Conservation (phyloP, 495 filamentous ascomycete species). For the Elasticomyces elasticus region DNA sequence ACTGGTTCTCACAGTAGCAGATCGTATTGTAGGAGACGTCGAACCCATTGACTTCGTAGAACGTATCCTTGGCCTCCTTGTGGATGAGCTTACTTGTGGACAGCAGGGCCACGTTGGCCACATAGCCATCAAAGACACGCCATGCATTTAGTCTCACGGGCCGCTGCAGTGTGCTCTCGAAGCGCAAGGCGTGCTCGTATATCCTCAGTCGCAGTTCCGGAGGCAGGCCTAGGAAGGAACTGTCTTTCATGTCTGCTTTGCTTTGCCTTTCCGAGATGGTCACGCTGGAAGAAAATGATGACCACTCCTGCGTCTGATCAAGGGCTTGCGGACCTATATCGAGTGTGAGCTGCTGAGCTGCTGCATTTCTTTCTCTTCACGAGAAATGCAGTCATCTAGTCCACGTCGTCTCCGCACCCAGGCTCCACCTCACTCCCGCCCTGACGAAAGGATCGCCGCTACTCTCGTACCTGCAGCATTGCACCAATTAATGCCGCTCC, state of each 20-base stretch:
- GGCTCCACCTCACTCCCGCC: no score
- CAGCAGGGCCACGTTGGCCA: conserved; percentile 1
- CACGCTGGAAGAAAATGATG: no score
- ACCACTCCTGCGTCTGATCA: no score
- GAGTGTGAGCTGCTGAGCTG: no score
- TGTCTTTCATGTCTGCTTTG: background rate
- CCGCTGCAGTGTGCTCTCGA: background rate
- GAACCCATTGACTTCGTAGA: conserved; percentile 10
- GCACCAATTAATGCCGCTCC: background rate
- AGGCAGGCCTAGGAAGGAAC: background rate
- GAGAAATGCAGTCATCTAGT: no score
- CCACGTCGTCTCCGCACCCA: no score
- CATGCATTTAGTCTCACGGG: background rate
- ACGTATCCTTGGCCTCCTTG: conserved; percentile 1
- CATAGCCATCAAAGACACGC: background rate
- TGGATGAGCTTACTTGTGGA: background rate
- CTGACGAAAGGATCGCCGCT: background rate
- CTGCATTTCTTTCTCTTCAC: no score
- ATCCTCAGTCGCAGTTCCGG: background rate
- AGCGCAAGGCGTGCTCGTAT: conserved; percentile 7
- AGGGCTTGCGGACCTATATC: no score
- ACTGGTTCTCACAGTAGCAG: conserved; percentile 7
- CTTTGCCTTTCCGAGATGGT: background rate
- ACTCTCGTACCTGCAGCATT: background rate
- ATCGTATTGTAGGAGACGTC: conserved; percentile 3